Evolutionary conservation across 306 rosid genomes (phyloP).

Genomic region (Leucaena leucocephala): DNA sequence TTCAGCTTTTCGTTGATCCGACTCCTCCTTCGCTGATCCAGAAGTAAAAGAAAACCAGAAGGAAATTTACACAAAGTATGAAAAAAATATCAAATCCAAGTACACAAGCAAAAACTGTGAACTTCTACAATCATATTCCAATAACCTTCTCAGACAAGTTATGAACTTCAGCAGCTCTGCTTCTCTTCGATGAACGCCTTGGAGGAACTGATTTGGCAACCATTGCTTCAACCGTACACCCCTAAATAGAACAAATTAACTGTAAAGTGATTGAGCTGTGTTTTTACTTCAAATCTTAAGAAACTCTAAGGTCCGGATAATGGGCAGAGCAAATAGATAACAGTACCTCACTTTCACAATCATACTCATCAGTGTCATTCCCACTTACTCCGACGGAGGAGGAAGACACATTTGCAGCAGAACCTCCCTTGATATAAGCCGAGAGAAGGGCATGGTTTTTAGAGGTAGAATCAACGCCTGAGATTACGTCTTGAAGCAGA

Average conservation of each 20-base stretch:
- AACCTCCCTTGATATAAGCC: constrained; percentile 9
- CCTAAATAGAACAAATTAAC: constrained; percentile 34
- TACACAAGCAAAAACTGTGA: not conserved
- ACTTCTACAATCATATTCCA: not conserved
- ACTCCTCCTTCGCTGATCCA: constrained; percentile 68
- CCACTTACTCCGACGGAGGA: constrained; percentile 41
- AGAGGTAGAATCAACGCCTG: not conserved
- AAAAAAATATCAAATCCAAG: constrained; percentile 7
- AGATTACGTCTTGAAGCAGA: constrained; percentile 1
- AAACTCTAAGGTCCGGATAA: not conserved
- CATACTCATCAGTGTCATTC: constrained; percentile 59
- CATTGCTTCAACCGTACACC: constrained; percentile 53
- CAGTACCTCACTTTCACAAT: constrained; percentile 67
- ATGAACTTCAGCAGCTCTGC: constrained; percentile 82
- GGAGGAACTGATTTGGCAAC: constrained; percentile 35
- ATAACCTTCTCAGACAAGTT: constrained; percentile 75
- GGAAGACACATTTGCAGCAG: constrained; percentile 11
- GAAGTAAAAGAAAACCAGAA: not conserved
- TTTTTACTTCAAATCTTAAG: not conserved
- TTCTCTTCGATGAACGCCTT: constrained; percentile 66
- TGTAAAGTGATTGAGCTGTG: not conserved
- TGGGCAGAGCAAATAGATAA: not conserved
- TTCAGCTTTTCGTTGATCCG: constrained; percentile 77
- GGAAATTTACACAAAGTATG: not conserved
- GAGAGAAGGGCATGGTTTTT: constrained; percentile 1